A percentile compares a stretch with the other conserved stretches of the same genome.
Evolutionary conservation across 108 stramenopile species (phyloP).

Genomic region (Nitzschia sp.): DNA sequence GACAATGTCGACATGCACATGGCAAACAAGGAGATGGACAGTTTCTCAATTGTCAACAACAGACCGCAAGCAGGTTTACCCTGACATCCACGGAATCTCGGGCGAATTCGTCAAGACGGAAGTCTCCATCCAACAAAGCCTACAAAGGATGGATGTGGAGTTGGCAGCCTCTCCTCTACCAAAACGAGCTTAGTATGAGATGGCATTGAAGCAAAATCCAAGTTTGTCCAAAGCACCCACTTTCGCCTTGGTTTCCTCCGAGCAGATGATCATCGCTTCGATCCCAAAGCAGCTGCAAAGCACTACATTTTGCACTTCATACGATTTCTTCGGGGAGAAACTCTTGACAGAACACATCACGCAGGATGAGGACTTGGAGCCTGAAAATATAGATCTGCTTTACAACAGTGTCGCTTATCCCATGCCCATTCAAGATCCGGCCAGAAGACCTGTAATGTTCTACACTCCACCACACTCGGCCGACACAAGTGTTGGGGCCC

Average conservation of each 20-base stretch:
- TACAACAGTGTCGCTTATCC: background rate
- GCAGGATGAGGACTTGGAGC: background rate
- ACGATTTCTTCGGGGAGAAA: constrained; percentile 11
- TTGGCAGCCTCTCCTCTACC: background rate
- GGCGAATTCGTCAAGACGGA: background rate
- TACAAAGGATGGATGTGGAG: background rate
- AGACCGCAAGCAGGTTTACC: constrained; percentile 6
- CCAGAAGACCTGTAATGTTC: constrained; percentile 18
- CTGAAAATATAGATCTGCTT: constrained; percentile 13
- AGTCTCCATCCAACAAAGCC: background rate
- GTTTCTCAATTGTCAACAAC: constrained; percentile 10
- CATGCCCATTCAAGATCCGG: constrained; percentile 17
- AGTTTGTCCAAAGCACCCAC: constrained; percentile 6
- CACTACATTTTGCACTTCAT: background rate
- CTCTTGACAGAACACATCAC: constrained; percentile 1
- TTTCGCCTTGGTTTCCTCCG: constrained; percentile 17
- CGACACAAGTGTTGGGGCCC: background rate
- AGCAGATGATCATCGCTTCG: constrained; percentile 17
- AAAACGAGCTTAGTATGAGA: constrained; percentile 7
- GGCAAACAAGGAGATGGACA: constrained; percentile 12
- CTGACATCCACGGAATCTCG: constrained; percentile 20
- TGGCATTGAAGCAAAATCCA: constrained; percentile 1
- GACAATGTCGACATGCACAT: background rate
- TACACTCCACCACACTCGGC: background rate
- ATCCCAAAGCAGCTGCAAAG: background rate